Evolutionary conservation across 2,329 filamentous ascomycete genomes (phyloP).

Genomic region (Alternaria hordeiaustralica): DNA sequence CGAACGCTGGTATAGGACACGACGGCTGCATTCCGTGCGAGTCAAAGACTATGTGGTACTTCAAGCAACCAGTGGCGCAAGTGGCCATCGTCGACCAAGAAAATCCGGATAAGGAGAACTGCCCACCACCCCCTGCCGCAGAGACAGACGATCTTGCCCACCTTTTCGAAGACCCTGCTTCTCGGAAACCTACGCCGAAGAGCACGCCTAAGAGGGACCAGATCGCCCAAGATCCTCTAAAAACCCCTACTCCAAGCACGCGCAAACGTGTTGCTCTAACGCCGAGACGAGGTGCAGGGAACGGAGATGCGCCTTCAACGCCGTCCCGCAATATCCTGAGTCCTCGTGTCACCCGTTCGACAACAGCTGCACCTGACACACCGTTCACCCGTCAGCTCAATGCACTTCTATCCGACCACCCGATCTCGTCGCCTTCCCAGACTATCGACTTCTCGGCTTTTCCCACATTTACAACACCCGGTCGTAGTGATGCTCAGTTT

Average conservation of each 20-base stretch:
- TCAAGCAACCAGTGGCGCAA: slow-evolving; percentile 20
- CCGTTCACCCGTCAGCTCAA: slow-evolving; percentile 69
- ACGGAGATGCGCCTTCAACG: slow-evolving; percentile 20
- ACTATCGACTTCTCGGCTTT: slow-evolving; percentile 46
- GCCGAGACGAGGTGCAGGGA: slow-evolving; percentile 35
- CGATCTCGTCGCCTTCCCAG: slow-evolving; percentile 40
- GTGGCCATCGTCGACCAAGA: slow-evolving; percentile 21
- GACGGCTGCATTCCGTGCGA: slow-evolving; percentile 32
- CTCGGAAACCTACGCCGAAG: slow-evolving; percentile 62
- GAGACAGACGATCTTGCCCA: slow-evolving; percentile 63
- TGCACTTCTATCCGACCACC: slow-evolving; percentile 60
- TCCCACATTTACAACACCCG: slow-evolving; percentile 39
- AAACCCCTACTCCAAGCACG: slow-evolving; percentile 53
- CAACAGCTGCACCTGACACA: slow-evolving; percentile 51
- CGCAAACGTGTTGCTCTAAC: slow-evolving; percentile 45
- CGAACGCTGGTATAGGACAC: slow-evolving; percentile 23
- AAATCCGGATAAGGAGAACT: slow-evolving; percentile 64
- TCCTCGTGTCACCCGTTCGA: slow-evolving; percentile 44
- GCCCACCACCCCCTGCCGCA: slow-evolving; percentile 48
- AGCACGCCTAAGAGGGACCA: slow-evolving; percentile 66
- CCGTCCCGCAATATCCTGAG: slow-evolving; percentile 48
- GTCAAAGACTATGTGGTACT: slow-evolving; percentile 23
- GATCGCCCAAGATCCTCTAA: slow-evolving; percentile 57
- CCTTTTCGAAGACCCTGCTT: slow-evolving; percentile 71
- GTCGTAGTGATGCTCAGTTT: slow-evolving; percentile 32